Evolutionary conservation across 108 stramenopile species (phyloP).

Genomic region (Skeletonema menzelii): DNA sequence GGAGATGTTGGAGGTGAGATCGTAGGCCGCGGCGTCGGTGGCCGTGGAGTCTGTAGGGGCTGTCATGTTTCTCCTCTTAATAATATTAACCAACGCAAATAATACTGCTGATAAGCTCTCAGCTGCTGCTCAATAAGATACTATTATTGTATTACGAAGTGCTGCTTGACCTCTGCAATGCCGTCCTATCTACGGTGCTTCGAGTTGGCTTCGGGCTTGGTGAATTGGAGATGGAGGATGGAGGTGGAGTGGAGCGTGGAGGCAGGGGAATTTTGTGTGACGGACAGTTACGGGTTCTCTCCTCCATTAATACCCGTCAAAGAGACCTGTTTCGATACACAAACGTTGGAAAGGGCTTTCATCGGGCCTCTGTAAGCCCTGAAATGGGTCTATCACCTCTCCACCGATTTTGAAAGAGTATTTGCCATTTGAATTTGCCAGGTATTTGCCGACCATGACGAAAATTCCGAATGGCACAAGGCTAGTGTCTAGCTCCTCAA

Average conservation of each 20-base stretch:
- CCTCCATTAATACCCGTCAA: too few species aligned
- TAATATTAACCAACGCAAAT: not conserved
- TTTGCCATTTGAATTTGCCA: too few species aligned
- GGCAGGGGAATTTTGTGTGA: not conserved
- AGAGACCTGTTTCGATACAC: too few species aligned
- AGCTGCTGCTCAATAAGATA: not conserved
- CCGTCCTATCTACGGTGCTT: not conserved
- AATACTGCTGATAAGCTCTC: not conserved
- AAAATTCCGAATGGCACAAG: not conserved
- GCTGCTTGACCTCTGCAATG: not conserved
- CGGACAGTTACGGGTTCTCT: not conserved
- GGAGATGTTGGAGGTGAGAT: constrained; percentile 84
- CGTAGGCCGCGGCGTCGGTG: constrained; percentile 51
- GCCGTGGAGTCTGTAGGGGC: constrained; percentile 10
- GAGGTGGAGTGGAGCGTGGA: too few species aligned
- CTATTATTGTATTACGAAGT: not conserved
- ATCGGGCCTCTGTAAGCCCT: too few species aligned
- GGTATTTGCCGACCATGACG: too few species aligned
- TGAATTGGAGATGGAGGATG: too few species aligned
- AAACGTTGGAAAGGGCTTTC: too few species aligned
- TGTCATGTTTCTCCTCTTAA: constrained; percentile 5
- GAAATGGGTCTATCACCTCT: too few species aligned
- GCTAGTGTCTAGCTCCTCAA: not conserved
- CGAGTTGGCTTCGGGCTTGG: too few species aligned
- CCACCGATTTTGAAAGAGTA: not conserved